A percentile compares a stretch with the other conserved stretches of the same genome.
Conservation (phyloP, 2,329 filamentous ascomycete species). For the Aspergillus sp. region DNA sequence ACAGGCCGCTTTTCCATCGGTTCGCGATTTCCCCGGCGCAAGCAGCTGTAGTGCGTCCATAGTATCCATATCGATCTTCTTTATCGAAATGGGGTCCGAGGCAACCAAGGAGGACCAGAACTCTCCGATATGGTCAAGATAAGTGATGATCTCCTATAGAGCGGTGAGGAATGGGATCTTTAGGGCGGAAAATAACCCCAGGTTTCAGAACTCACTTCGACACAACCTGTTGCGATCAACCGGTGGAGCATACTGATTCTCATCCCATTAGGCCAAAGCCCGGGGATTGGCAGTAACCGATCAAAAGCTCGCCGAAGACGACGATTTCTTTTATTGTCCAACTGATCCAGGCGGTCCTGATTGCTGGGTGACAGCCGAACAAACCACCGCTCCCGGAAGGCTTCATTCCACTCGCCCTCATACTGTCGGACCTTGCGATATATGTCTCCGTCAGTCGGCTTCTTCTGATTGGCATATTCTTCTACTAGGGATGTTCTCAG, state of each 20-base stretch:
- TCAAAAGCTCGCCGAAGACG: constrained; percentile 23
- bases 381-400: constrained; percentile 8
- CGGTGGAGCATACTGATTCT: constrained; percentile 18
- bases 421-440: constrained; percentile 17
- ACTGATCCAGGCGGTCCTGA: constrained; percentile 7
- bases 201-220: constrained; percentile 24
- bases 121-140: constrained; percentile 22
- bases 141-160: constrained; percentile 22
- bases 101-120: constrained; percentile 25
- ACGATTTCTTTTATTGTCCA: constrained; percentile 7
- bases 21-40: constrained; percentile 18
- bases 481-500: constrained; percentile 8
- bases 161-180: too few species aligned
- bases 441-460: constrained; percentile 14
- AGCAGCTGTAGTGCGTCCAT: constrained; percentile 24
- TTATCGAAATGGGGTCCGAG: constrained; percentile 15
- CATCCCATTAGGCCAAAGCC: constrained; percentile 23
- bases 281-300: constrained; percentile 20
- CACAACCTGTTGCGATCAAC: constrained; percentile 20
- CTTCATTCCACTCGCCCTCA: constrained; percentile 11
- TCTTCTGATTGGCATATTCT: constrained; percentile 14
- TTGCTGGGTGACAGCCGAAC: constrained; percentile 11
- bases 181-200: too few species aligned
- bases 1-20: constrained; percentile 18
- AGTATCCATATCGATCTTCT: constrained; percentile 19